A percentile compares a stretch with the other conserved stretches of the same genome.
These are phyloP conservation scores for Monoraphidium neglectum DNA, from an alignment of 139 green algal genomes.

Conservation along the genomic window DNA sequence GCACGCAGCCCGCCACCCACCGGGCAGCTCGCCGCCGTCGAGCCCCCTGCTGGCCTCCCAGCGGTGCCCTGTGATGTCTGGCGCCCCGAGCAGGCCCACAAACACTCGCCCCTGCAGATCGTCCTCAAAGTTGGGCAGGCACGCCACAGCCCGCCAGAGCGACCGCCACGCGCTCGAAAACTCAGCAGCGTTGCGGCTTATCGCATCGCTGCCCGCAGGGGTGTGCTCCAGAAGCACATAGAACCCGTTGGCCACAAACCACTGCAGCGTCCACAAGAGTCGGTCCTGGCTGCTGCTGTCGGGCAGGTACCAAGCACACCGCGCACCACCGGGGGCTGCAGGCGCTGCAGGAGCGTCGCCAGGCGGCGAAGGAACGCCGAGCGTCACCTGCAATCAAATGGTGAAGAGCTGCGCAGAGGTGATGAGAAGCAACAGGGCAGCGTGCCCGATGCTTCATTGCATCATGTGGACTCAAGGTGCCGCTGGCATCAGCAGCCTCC, in stretches of 20 bases:
- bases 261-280: slow-evolving; percentile 54
- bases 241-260: slow-evolving; percentile 52
- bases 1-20: too few species aligned
- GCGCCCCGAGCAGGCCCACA: not conserved
- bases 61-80: not conserved
- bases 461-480: too few species aligned
- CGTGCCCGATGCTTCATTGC: too few species aligned
- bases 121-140: not conserved
- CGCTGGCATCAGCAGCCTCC: too few species aligned
- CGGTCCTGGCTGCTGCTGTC: slow-evolving; percentile 37
- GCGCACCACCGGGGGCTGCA: too few species aligned
- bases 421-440: too few species aligned
- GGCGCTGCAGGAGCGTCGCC: too few species aligned
- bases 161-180: not conserved
- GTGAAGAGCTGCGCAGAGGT: too few species aligned
- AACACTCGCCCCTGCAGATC: not conserved
- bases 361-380: too few species aligned
- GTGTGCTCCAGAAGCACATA: slow-evolving; percentile 60
- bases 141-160: not conserved
- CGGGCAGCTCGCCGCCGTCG: too few species aligned
- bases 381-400: too few species aligned
- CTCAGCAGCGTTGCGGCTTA: not conserved
- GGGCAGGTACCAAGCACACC: slow-evolving; percentile 48
- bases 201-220: not conserved
- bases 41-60: not conserved